A percentile compares a stretch with the other conserved stretches of the same genome.
phyloP scores from a whole-genome alignment of 169 alveolate genomes.

The Theileria orientalis region DNA sequence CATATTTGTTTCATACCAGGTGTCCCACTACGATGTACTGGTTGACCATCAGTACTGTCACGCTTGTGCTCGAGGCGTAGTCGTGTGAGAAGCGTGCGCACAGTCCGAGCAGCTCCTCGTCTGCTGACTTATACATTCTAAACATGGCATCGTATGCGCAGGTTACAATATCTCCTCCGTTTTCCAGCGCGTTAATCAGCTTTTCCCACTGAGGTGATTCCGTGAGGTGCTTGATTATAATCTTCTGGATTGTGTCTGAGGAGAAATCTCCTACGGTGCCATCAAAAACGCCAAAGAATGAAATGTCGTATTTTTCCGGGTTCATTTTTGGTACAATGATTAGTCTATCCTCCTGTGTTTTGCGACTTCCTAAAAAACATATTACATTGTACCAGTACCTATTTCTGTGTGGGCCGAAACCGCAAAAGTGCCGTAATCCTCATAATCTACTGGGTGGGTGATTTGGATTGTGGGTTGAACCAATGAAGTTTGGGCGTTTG shows the following conservation, averaged over 20 bases:
- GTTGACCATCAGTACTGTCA: conserved; percentile 70
- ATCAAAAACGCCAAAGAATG: conserved; percentile 80
- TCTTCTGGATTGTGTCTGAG: conserved; percentile 69
- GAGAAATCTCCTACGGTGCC: conserved; percentile 85
- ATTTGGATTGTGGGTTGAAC: not conserved
- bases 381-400: conserved; percentile 5
- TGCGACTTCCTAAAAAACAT: conserved; percentile 66
- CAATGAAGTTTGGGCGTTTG: not conserved
- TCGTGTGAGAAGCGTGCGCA: conserved; percentile 63
- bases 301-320: conserved; percentile 46
- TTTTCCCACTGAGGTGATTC: conserved; percentile 62
- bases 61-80: conserved; percentile 80
- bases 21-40: conserved; percentile 75
- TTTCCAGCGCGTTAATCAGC: conserved; percentile 1
- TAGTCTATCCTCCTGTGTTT: conserved; percentile 78
- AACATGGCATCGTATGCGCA: conserved; percentile 37
- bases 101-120: conserved; percentile 63
- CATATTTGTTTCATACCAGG: too few species aligned
- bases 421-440: conserved; percentile 5
- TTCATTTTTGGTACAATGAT: conserved; percentile 64
- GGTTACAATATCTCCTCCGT: conserved; percentile 15
- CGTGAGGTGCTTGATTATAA: conserved; percentile 68
- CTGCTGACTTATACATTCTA: conserved; percentile 66
- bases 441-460: conserved; percentile 5
- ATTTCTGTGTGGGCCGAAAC: conserved; percentile 59